Evolutionary conservation across 2,329 filamentous ascomycete genomes (phyloP).

Genomic region (Colletotrichum sp.): DNA sequence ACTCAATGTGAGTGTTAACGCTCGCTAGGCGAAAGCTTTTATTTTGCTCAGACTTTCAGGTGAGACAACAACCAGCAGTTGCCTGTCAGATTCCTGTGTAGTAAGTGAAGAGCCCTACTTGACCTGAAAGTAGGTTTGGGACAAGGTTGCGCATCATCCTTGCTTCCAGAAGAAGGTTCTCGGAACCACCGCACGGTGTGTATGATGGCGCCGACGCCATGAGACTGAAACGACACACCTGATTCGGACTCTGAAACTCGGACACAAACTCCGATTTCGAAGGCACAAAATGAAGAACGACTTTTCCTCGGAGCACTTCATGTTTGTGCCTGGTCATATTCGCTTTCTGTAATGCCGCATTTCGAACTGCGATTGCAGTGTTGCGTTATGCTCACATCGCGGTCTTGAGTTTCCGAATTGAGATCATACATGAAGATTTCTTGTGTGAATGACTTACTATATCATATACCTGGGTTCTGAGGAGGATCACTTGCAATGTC

Average conservation of each 20-base stretch:
- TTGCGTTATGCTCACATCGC: not conserved
- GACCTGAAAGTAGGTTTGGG: not conserved
- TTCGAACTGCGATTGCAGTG: not conserved
- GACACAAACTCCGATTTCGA: not conserved
- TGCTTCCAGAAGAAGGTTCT: not conserved
- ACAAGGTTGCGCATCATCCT: not conserved
- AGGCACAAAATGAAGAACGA: not conserved
- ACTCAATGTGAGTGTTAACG: not conserved
- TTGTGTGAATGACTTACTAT: not conserved
- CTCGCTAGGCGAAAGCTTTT: not conserved
- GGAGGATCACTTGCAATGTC: accelerated
- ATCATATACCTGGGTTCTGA: not conserved
- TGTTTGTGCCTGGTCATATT: not conserved
- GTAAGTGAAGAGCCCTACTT: not conserved
- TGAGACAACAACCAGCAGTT: not conserved
- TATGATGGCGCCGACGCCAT: not conserved
- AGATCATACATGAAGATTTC: accelerated
- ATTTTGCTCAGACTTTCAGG: not conserved
- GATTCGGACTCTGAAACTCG: not conserved
- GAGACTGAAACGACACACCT: not conserved
- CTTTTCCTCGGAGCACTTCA: not conserved
- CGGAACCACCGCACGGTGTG: not conserved
- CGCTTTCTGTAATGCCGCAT: not conserved
- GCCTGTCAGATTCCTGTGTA: not conserved
- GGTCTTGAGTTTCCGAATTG: not conserved